Evolutionary conservation across 2,329 filamentous ascomycete genomes (phyloP).

Genomic region (Ceratocystis variospora): DNA sequence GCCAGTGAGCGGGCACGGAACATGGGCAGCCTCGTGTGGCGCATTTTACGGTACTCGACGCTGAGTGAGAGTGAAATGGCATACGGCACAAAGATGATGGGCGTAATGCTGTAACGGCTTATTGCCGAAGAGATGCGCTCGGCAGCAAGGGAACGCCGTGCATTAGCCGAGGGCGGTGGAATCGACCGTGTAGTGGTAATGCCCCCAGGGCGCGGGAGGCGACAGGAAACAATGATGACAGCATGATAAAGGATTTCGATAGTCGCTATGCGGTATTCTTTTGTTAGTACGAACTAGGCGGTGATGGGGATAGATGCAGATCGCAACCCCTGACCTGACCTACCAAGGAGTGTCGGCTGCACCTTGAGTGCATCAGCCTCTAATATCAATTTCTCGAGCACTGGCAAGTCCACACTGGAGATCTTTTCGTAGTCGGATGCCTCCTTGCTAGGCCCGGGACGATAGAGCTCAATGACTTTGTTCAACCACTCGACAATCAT

Average conservation of each 20-base stretch:
- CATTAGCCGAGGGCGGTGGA: constrained; percentile 38
- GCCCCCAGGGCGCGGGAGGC: constrained; percentile 34
- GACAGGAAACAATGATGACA: constrained; percentile 48
- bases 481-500: constrained; percentile 42
- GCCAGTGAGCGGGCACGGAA: constrained; percentile 42
- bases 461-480: constrained; percentile 45
- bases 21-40: constrained; percentile 45
- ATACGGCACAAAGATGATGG: constrained; percentile 48
- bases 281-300: background rate
- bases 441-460: constrained; percentile 35
- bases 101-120: constrained; percentile 36
- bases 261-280: constrained; percentile 33
- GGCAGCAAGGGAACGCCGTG: constrained; percentile 43
- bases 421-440: constrained; percentile 32
- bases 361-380: constrained; percentile 39
- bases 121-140: constrained; percentile 45
- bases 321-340: constrained; percentile 19
- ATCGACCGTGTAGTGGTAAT: constrained; percentile 30
- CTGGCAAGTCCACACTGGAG: constrained; percentile 39
- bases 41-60: constrained; percentile 50
- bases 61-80: constrained; percentile 47
- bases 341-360: constrained; percentile 37
- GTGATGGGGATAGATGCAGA: background rate
- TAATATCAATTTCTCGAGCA: constrained; percentile 44
- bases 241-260: constrained; percentile 52